Conservation (phyloP, 495 filamentous ascomycete genomes). For the Amorphotheca resinae region DNA sequence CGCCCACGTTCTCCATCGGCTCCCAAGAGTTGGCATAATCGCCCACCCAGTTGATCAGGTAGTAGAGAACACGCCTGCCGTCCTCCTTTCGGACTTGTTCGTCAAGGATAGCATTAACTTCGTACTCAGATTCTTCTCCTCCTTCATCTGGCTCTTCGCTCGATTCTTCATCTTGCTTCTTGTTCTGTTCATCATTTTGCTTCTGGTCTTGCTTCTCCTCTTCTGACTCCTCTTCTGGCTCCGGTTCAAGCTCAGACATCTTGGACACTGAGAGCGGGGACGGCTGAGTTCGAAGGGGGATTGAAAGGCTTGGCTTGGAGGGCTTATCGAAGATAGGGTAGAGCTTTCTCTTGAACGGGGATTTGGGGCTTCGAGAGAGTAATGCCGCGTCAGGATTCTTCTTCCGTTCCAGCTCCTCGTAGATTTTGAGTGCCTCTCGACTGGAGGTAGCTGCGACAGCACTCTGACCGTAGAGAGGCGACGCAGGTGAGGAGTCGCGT, state of each 20-base stretch:
- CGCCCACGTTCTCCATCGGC: slow-evolving; percentile 10
- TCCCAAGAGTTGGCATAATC: slow-evolving; percentile 14
- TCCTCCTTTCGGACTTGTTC: background rate
- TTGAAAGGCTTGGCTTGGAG: background rate
- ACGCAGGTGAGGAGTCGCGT: background rate
- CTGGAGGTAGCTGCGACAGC: slow-evolving; percentile 8
- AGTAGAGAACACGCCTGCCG: background rate
- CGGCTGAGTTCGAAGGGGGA: background rate
- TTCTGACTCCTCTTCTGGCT: too few species aligned
- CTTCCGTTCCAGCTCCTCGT: slow-evolving; percentile 3
- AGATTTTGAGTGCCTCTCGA: background rate
- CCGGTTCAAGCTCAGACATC: too few species aligned
- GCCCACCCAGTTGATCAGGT: slow-evolving; percentile 15
- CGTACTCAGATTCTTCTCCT: background rate
- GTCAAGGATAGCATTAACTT: slow-evolving; percentile 6
- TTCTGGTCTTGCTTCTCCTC: background rate
- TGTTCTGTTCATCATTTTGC: slow-evolving; percentile 1
- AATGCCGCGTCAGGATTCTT: background rate
- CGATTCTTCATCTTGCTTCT: background rate
- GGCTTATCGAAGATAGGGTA: background rate
- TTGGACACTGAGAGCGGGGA: background rate
- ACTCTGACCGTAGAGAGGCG: background rate
- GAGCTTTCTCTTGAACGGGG: background rate
- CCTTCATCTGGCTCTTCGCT: slow-evolving; percentile 1
- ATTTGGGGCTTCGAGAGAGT: background rate